Base-by-base conservation (phyloP, 495 filamentous ascomycete species). In the Penicillium samsonianum region DNA sequence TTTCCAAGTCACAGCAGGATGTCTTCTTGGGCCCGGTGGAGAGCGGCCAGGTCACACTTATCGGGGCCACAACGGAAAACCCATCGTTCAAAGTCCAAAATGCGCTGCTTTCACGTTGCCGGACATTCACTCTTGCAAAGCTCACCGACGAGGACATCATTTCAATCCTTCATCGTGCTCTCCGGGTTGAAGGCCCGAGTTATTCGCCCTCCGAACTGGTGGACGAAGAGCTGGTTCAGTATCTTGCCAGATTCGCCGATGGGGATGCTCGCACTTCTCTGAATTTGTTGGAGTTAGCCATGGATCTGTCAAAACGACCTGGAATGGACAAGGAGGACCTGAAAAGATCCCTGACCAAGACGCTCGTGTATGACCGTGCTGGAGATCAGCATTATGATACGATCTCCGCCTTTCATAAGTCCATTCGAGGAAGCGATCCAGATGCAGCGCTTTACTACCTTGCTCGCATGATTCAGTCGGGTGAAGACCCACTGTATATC, bases 321-420 rank as follows among this genome's bases (percentile, higher is more conserved):
- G 69, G 67, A 20, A 80, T 81, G 48, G 83, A 78, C 1, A 84
- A 84, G 57, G 86, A 87, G 8, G 79, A 82, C 49, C 82, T 98
- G 62, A 96, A 96, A 63, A 73, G 79, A 17, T 80, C 88, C 14
- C 78, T 98, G 11, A 97, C 93, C 5, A 89, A 90, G 63, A 98
- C 94, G 0, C 76, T 97, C 12, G 89, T 96, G 41, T 97, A 98
- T 76, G 94, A 98, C 73, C 85, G 94, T 42, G 88, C 90, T 1
- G 94, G 94, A 23, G 94, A 98, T 72, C 89, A 95, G 67, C 94
- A 98, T 72, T 98, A 83, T 59, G 92, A 98, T 66, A 91, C 89
- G 48, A 98, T 98, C 63, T 95, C 90, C 3, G 94, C 94, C 44
- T 94, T 98, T 68, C 94, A 98, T 78, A 98, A 98, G 61, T 91